Evolutionary conservation across 2,329 filamentous ascomycete species (phyloP).

Genomic region (Xylaria arbuscula): DNA sequence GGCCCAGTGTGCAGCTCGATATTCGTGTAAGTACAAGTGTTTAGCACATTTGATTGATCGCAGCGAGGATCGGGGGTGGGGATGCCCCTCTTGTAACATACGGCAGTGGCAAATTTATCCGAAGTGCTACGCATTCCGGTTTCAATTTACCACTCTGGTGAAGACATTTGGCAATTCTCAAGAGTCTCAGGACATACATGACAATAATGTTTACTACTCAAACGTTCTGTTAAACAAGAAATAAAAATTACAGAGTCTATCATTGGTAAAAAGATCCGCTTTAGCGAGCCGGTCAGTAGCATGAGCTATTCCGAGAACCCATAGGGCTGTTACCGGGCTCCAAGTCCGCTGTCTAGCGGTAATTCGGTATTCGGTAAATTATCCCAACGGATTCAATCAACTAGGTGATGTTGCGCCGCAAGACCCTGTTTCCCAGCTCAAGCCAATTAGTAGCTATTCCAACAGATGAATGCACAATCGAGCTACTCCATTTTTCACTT

Average conservation of each 20-base stretch:
- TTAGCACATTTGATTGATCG: too few species aligned
- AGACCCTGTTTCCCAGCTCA: neutral
- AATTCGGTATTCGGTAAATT: constrained; percentile 13
- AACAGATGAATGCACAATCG: neutral
- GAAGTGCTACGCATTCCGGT: neutral
- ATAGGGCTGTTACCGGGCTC: neutral
- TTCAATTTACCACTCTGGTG: neutral
- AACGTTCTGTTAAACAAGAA: neutral
- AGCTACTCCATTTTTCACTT: neutral
- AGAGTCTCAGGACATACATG: neutral
- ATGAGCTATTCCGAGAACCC: neutral
- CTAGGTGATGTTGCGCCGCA: neutral
- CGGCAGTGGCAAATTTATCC: neutral
- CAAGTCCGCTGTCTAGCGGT: neutral
- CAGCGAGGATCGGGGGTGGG: neutral
- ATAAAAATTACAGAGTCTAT: neutral
- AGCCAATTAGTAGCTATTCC: neutral
- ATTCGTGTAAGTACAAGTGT: too few species aligned
- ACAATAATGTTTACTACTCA: neutral
- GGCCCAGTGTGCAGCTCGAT: too few species aligned
- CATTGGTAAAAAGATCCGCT: neutral
- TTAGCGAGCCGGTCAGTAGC: neutral
- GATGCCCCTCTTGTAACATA: neutral
- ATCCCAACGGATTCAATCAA: neutral
- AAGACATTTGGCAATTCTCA: neutral